Percentiles rank a stretch among this genome's conserved stretches.
Conservation (phyloP, 371 early-diverging fungal genomes). For the Rhizopus stolonifer region DNA sequence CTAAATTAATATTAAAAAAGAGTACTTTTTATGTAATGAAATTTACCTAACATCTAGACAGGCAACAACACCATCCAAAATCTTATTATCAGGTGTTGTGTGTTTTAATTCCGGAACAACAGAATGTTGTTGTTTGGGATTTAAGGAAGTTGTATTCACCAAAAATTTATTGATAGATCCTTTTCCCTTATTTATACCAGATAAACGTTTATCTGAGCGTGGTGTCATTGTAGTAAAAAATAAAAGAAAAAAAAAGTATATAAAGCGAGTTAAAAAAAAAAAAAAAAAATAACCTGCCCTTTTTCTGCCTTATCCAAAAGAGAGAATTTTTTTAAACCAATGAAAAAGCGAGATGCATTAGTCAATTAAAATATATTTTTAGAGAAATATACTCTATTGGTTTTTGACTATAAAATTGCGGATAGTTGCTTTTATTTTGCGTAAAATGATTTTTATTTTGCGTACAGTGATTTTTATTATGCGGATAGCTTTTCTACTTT, state of each 20-base stretch:
- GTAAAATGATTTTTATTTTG: no score
- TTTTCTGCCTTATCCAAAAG: no score
- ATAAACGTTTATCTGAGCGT: no score
- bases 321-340: background rate
- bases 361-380: no score
- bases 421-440: no score
- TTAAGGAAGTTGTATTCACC: background rate
- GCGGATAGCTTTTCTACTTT: no score
- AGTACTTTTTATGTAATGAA: background rate
- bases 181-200: no score
- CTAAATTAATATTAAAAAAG: slow-evolving; percentile 22
- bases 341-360: no score
- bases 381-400: no score
- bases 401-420: no score
- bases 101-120: slow-evolving; percentile 2
- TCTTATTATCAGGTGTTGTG: slow-evolving; percentile 17
- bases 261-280: background rate
- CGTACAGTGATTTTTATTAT: no score
- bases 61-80: slow-evolving; percentile 42
- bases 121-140: background rate
- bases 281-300: no score
- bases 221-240: background rate
- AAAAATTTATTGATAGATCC: background rate
- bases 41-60: slow-evolving; percentile 44
- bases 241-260: background rate